Base-by-base conservation (phyloP, 352 stramenopile species). In the Phytophthora cajani region DNA sequence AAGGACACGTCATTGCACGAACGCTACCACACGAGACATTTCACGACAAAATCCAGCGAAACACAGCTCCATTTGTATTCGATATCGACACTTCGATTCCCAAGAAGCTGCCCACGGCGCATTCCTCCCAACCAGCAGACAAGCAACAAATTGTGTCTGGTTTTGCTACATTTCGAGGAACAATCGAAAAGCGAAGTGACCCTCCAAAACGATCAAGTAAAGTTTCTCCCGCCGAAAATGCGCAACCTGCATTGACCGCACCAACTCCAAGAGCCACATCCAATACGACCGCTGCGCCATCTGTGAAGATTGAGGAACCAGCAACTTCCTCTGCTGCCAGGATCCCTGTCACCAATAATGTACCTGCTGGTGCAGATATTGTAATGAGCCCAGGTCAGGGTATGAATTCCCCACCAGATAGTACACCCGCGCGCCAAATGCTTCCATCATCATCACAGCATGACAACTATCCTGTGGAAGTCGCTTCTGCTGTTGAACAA, bases 1-100 rank as follows among this genome's bases (percentile, higher is more conserved):
- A 66, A 70, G 82, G 82, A 7, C 64, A 74, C 1, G 14, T 88
- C 8, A 61, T 79, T 53, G 5, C 46, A 5, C 77, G 82, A 40
- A 40, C 25, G 12, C 55, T 30, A 42, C 64, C 69, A 19, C 59
- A 19, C 10, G 33, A 25, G 30, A 66, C 61, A 1, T 82, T 82
- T 58, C 69, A 82, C 21, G 65, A 82, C 3, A 63, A 71, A 55
- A 55, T 84, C 16, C 16, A 67, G 47, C 62, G 27, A 42, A 79
- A 84, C 10, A 60, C 69, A 2, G 64, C 49, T 12, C 64, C 78
- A n/a, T 83, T 81, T 60, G 64, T 79, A 7, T 80, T 83, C 40
- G 51, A 77, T 17, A 44, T 67, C 27, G 33, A 5, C 27, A 17
- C 9, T 60, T 21, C n/a, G 38, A 58, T 7, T 36, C 12, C 25